Base-by-base conservation (phyloP, 805 yeast genomes). In the Suhomyces prunicola region DNA sequence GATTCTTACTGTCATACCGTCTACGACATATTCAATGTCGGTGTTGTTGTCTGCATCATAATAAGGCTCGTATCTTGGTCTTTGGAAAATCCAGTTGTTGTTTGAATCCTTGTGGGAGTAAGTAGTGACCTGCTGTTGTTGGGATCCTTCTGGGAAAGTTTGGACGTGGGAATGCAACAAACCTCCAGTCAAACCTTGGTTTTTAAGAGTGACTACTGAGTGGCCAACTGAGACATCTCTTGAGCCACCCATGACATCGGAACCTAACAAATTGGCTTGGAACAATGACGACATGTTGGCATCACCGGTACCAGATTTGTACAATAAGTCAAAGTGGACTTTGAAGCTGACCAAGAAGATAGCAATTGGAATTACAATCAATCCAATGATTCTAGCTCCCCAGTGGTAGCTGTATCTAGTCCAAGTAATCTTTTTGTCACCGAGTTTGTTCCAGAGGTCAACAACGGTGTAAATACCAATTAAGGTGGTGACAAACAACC, bases 391-490 rank as follows among this genome's bases (percentile, higher is more conserved):
- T 70, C 96, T 79, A 5, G 92, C 83, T 19, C 72, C 55, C 92
- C 93, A 88, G 68, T 86, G 90, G 57, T 63, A 70, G 12, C 70
- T 48, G 61, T 87, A 88, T 17, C 70, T 74, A 33, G 64, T 67
- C 77, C 79, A 75, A 4, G 80, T 60, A 58, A 87, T 66, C 10
- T 78, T 64, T 62, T 74, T 77, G 66, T 88, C 93, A 58, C 92
- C 96, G 62, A 90, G 82, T 68, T 82, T 83, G 62, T 74, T 77
- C 96, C 97, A 94, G 63, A 94, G 77, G 63, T 94, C 97, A 50
- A 84, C 87, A 40, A 89, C 77, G 22, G 97, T 91, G 72, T 93
- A 90, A 57, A 90, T 81, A 47, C 99, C 99, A 52, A 94, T 91
- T 57, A 91, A 74, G 15, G 90, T 70, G 53, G 96, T 93, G 55